Evolutionary conservation across 306 rosid genomes (phyloP).

Genomic region (Rosa rugosa): DNA sequence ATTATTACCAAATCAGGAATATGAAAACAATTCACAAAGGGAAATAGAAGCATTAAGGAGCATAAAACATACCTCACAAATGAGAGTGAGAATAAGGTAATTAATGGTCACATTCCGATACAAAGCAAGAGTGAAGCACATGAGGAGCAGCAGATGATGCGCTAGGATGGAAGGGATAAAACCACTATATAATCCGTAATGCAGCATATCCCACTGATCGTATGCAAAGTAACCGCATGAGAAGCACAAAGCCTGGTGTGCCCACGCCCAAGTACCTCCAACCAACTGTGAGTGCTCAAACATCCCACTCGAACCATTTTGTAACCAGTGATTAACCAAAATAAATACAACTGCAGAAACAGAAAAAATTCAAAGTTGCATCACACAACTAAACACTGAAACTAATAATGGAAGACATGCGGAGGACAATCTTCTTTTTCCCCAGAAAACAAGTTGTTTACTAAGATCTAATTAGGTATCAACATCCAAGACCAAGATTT

Average conservation of each 20-base stretch:
- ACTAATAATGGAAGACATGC: neutral
- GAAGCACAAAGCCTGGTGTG: conserved; percentile 77
- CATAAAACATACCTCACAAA: conserved; percentile 68
- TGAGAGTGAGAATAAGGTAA: conserved; percentile 93
- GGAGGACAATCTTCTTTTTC: neutral
- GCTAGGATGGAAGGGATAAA: conserved; percentile 79
- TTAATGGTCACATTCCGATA: conserved; percentile 87
- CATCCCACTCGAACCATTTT: conserved; percentile 55
- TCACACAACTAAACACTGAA: neutral
- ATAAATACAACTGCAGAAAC: conserved; percentile 64
- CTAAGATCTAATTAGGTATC: neutral
- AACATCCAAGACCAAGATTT: neutral
- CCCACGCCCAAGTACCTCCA: conserved; percentile 85
- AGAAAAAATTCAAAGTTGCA: neutral
- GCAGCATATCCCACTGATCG: conserved; percentile 97
- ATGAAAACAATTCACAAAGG: neutral
- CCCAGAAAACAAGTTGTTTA: neutral
- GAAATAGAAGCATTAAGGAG: conserved; percentile 6
- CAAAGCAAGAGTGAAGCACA: conserved; percentile 89
- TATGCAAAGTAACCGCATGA: conserved; percentile 99
- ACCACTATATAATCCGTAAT: conserved; percentile 59
- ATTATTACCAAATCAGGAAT: neutral
- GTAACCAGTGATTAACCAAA: conserved; percentile 54
- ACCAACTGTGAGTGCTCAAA: conserved; percentile 82
- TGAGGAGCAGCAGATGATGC: conserved; percentile 86